A percentile compares a stretch with the other conserved stretches of the same genome.
Conservation (phyloP, 2,329 filamentous ascomycete species). For the Cryphonectria nitschkei region DNA sequence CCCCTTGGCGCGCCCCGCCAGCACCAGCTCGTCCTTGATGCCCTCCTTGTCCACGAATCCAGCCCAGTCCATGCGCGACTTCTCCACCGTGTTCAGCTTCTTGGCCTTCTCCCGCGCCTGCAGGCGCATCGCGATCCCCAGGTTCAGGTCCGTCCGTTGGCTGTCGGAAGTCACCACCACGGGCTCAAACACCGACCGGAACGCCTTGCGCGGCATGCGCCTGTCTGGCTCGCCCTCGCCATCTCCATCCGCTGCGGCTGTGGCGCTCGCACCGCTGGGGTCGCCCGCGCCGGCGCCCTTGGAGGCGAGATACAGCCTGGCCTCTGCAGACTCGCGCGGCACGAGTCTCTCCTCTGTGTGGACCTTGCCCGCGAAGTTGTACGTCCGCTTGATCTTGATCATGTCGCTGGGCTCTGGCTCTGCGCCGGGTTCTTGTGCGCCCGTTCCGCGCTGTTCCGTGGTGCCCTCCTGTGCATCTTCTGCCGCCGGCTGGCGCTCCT, state of each 20-base stretch:
- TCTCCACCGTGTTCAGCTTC: slow-evolving; percentile 73
- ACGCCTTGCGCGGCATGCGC: slow-evolving; percentile 56
- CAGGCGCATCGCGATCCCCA: slow-evolving; percentile 55
- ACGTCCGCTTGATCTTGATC: slow-evolving; percentile 71
- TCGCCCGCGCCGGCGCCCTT: slow-evolving; percentile 37
- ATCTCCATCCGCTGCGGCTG: slow-evolving; percentile 35
- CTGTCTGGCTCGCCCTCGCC: slow-evolving; percentile 41
- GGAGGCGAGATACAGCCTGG: slow-evolving; percentile 64
- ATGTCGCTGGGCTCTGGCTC: slow-evolving; percentile 41
- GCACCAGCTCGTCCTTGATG: slow-evolving; percentile 68
- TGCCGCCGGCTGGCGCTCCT: slow-evolving; percentile 11
- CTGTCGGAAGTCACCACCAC: slow-evolving; percentile 44
- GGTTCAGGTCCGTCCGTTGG: slow-evolving; percentile 60
- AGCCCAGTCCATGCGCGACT: slow-evolving; percentile 75
- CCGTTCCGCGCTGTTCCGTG: not conserved
- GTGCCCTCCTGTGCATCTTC: slow-evolving; percentile 25
- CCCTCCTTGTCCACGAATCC: slow-evolving; percentile 73
- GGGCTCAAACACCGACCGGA: slow-evolving; percentile 67
- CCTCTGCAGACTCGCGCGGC: slow-evolving; percentile 66
- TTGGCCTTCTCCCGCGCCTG: slow-evolving; percentile 55
- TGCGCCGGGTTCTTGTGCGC: slow-evolving; percentile 26
- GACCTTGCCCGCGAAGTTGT: slow-evolving; percentile 74
- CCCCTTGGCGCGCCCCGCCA: slow-evolving; percentile 67
- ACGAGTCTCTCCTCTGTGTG: slow-evolving; percentile 75
- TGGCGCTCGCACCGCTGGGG: slow-evolving; percentile 28